Base-by-base conservation (phyloP, 176 grass and related monocot genomes). In the Cenchrus fungigraminus region DNA sequence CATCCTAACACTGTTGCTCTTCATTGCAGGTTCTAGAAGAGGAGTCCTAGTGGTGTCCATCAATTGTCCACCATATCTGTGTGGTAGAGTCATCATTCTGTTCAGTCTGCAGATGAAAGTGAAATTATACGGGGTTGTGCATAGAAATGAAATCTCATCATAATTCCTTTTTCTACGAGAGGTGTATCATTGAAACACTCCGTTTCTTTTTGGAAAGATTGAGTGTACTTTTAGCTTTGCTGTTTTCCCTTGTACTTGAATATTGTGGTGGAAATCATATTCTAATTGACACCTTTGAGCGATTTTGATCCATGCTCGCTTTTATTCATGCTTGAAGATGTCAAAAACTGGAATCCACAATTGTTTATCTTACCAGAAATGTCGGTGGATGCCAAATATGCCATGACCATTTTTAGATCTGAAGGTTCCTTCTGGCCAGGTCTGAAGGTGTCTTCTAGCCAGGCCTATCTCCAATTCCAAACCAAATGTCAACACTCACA, bases 21-120 rank as follows among this genome's bases (percentile, higher is more conserved):
- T 34, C 32, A 68, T 74, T 73, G 28, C 79, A 86, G 79, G 79
- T 37, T 83, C 10, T 78, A 58, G 83, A 79, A 73, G 66, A 25
- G 16, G 29, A 25, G 61, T 78, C 51, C 13, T 40, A 64, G 17
- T 16, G 37, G 7, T 51, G 7, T n/a, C 47, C 28, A 28, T 69
- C 71, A 68, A 11, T 4, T 83, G 67, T 19, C 29, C 67, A 72
- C 40, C 19, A n/a, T 83, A 66, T 82, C 47, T 65, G 29, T 63
- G 42, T 76, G 55, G 43, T 58, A 70, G 60, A 81, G 20, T 31
- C 40, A 76, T 15, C 32, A 62, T 85, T 56, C 9, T 56, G 25
- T 60, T 14, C 31, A 78, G 19, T 29, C 53, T 68, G 56, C 40
- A 78, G 76, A 7, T 63, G 37, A 61, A 51, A 15, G 60, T 1